Conservation (phyloP, 2,329 filamentous ascomycete genomes). For the Pseudocercospora ulei region DNA sequence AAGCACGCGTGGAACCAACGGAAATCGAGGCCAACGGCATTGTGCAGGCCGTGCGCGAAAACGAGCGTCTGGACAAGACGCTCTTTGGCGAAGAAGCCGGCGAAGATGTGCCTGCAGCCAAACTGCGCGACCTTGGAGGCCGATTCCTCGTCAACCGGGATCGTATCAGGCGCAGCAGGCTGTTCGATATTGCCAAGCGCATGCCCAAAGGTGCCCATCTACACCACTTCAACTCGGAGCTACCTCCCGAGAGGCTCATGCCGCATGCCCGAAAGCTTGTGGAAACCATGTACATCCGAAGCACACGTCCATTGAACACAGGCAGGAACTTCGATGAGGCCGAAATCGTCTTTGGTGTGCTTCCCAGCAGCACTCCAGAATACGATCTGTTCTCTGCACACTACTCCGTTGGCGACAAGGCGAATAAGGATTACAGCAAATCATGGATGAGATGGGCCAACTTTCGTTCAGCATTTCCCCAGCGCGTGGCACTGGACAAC, state of each 20-base stretch:
- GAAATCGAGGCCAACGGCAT: slow-evolving; percentile 34
- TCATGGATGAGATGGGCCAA: slow-evolving; percentile 42
- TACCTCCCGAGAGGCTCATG: slow-evolving; percentile 53
- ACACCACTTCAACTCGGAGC: slow-evolving; percentile 70
- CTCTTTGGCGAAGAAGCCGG: slow-evolving; percentile 39
- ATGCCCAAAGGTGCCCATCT: slow-evolving; percentile 65
- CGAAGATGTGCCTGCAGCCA: slow-evolving; percentile 36
- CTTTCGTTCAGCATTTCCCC: slow-evolving; percentile 40
- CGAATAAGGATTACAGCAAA: slow-evolving; percentile 10
- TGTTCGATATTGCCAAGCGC: slow-evolving; percentile 49
- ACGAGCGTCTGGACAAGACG: slow-evolving; percentile 34
- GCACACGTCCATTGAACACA: slow-evolving; percentile 44
- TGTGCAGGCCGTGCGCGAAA: slow-evolving; percentile 36
- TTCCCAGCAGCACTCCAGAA: slow-evolving; percentile 27
- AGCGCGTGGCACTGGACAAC: slow-evolving; percentile 14
- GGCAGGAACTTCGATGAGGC: slow-evolving; percentile 43
- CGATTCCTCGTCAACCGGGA: slow-evolving; percentile 41
- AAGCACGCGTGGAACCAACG: slow-evolving; percentile 34
- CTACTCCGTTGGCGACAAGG: slow-evolving; percentile 37
- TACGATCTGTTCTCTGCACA: slow-evolving; percentile 42
- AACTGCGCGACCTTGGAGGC: slow-evolving; percentile 42
- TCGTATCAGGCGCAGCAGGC: slow-evolving; percentile 44
- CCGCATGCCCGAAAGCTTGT: slow-evolving; percentile 43
- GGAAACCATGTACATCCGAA: slow-evolving; percentile 60
- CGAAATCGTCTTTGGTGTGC: slow-evolving; percentile 55